Evolutionary conservation across 176 grass and related monocot genomes (phyloP), one percentile per base, ranked within the genome.

Genomic region (Miscanthus lutarioriparius): DNA sequence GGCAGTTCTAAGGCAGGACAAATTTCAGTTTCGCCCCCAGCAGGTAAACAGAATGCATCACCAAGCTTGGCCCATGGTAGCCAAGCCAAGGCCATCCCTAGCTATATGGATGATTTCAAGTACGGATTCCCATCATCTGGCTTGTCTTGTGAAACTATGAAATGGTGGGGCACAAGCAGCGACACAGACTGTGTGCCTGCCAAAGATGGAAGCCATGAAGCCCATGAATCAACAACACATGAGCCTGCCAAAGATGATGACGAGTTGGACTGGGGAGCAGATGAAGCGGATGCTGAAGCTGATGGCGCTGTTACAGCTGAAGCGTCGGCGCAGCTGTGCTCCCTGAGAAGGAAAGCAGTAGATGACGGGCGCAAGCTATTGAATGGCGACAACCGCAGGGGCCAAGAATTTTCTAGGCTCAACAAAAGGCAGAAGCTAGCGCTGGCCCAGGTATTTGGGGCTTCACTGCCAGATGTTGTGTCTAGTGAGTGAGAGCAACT

Each of bases 61-160:
- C 32, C 80, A 82, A 88, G 84, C 80, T 49, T 89, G 70, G 70
- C 72, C 66, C 83, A 77, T 7, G 70, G 67, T 78, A 93, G 48
- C 89, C 96, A 91, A 87, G 73, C 65, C 17, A 98, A 89, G 76
- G 74, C 66, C 86, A 88, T 95, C 76, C 91, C 96, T 28, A 94
- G 89, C 14, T 98, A 88, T 83, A 93, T 98, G 96, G 96, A 95
- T 64, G 96, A 95, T 87, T 93, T 98, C 47, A 92, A 94, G 87
- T 90, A 75, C 1, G 96, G 96, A 62, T 98, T 98, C 76, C 93
- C 96, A 5, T 80, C 85, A 23, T 85, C 65, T 81, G 93, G 91
- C 35, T 84, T 95, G 74, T 90, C 96, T 67, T 54, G 58, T 81
- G 56, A 73, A 87, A 90, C 81, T 27, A 53, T 72, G 80, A 93